Evolutionary conservation across 805 yeast genomes (phyloP).

Genomic region (Kodamaea hsintzibuensis): DNA sequence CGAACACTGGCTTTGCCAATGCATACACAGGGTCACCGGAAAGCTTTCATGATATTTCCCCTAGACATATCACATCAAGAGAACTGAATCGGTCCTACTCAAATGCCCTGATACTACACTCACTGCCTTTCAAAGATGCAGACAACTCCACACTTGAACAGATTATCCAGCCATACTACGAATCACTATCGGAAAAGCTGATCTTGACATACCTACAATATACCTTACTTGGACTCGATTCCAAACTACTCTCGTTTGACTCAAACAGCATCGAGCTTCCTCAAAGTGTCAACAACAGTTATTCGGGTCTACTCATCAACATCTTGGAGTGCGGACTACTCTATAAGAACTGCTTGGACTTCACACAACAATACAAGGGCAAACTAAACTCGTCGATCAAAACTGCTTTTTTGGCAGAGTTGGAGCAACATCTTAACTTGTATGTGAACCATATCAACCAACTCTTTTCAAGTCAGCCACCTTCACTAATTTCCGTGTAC

Average conservation of each 20-base stretch:
- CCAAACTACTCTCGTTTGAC: slow-evolving; percentile 51
- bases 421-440: slow-evolving; percentile 38
- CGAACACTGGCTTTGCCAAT: not conserved
- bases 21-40: slow-evolving; percentile 4
- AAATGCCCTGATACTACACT: slow-evolving; percentile 5
- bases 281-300: slow-evolving; percentile 51
- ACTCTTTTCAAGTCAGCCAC: slow-evolving; percentile 28
- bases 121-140: slow-evolving; percentile 17
- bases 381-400: slow-evolving; percentile 51
- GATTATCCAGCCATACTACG: slow-evolving; percentile 28
- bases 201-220: slow-evolving; percentile 41
- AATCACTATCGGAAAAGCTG: slow-evolving; percentile 28
- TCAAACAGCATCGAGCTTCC: slow-evolving; percentile 49
- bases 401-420: slow-evolving; percentile 57
- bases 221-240: slow-evolving; percentile 62
- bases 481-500: slow-evolving; percentile 37
- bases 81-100: slow-evolving; percentile 5
- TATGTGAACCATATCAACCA: slow-evolving; percentile 40
- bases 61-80: slow-evolving; percentile 6
- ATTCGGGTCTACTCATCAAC: slow-evolving; percentile 53
- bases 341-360: slow-evolving; percentile 46
- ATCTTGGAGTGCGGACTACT: slow-evolving; percentile 74
- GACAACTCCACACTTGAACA: slow-evolving; percentile 11
- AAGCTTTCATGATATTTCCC: slow-evolving; percentile 5
- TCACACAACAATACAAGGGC: slow-evolving; percentile 27